Evolutionary conservation across 2,329 filamentous ascomycete genomes (phyloP).

Genomic region (Diplodia seriata): DNA sequence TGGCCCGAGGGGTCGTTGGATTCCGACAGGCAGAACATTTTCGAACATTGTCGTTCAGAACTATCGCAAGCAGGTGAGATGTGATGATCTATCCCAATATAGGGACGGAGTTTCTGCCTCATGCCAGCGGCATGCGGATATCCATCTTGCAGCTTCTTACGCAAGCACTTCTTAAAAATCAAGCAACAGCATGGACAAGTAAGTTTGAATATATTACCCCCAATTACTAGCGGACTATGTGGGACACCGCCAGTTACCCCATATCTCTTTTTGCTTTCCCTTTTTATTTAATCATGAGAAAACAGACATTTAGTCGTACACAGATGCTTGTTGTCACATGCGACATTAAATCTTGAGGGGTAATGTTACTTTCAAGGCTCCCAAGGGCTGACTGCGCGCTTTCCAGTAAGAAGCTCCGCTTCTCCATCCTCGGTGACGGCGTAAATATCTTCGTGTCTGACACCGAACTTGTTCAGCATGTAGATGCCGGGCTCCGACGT

Average conservation of each 20-base stretch:
- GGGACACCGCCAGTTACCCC: neutral
- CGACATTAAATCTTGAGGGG: neutral
- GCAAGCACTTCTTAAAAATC: too few species aligned
- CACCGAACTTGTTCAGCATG: constrained; percentile 65
- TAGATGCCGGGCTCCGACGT: constrained; percentile 71
- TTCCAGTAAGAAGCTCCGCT: constrained; percentile 63
- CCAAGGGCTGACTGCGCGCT: constrained; percentile 60
- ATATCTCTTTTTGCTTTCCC: neutral
- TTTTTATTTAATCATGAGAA: neutral
- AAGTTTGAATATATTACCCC: neutral
- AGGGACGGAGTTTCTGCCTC: too few species aligned
- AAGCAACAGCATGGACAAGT: too few species aligned
- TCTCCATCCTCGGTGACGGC: constrained; percentile 62
- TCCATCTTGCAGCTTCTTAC: too few species aligned
- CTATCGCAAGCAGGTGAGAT: too few species aligned
- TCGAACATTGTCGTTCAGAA: too few species aligned
- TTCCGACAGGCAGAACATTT: too few species aligned
- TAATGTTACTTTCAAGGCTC: constrained; percentile 49
- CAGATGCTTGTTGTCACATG: neutral
- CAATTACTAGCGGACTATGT: neutral
- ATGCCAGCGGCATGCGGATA: too few species aligned
- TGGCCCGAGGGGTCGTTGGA: too few species aligned
- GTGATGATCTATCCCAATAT: too few species aligned
- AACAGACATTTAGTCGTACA: neutral
- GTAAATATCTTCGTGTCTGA: constrained; percentile 68